Evolutionary conservation across 495 filamentous ascomycete genomes (phyloP).

Genomic region (Endocarpon pusillum): DNA sequence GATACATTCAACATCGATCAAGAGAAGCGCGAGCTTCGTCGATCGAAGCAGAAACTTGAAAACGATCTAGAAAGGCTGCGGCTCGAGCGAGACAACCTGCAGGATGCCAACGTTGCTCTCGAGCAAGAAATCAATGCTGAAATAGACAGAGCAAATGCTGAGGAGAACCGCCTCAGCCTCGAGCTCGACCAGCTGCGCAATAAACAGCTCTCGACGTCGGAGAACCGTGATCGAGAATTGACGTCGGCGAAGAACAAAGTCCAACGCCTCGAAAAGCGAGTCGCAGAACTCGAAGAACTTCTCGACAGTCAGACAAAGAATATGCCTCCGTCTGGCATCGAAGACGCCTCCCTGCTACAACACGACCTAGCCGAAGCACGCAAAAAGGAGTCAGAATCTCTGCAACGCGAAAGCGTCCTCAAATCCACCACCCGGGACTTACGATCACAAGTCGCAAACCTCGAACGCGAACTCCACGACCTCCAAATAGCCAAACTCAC

Average conservation of each 20-base stretch:
- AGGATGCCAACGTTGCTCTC: conserved; percentile 32
- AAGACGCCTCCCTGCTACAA: conserved; percentile 40
- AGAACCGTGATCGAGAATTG: conserved; percentile 31
- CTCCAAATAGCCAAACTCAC: conserved; percentile 32
- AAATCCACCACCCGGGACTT: conserved; percentile 35
- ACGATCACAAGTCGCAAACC: conserved; percentile 34
- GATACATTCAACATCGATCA: conserved; percentile 40
- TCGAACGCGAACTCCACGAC: conserved; percentile 41
- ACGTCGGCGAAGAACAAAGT: conserved; percentile 33
- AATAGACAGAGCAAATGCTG: conserved; percentile 35
- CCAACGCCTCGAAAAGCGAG: conserved; percentile 39
- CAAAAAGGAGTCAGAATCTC: conserved; percentile 41
- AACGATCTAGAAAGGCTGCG: conserved; percentile 38
- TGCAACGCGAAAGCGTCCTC: conserved; percentile 44
- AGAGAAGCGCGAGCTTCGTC: conserved; percentile 44
- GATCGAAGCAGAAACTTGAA: conserved; percentile 39
- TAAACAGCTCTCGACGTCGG: conserved; percentile 23
- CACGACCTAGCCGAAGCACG: conserved; percentile 44
- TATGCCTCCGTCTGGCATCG: conserved; percentile 27
- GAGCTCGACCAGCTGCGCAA: conserved; percentile 41
- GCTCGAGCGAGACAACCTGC: conserved; percentile 35
- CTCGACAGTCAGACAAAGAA: conserved; percentile 21
- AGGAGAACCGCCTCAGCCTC: conserved; percentile 37
- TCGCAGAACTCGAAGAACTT: conserved; percentile 39
- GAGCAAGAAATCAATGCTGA: conserved; percentile 38